Evolutionary conservation across 2,329 filamentous ascomycete genomes (phyloP), one percentile per base, ranked within the genome.

Genomic region (Apiospora malaysiana): DNA sequence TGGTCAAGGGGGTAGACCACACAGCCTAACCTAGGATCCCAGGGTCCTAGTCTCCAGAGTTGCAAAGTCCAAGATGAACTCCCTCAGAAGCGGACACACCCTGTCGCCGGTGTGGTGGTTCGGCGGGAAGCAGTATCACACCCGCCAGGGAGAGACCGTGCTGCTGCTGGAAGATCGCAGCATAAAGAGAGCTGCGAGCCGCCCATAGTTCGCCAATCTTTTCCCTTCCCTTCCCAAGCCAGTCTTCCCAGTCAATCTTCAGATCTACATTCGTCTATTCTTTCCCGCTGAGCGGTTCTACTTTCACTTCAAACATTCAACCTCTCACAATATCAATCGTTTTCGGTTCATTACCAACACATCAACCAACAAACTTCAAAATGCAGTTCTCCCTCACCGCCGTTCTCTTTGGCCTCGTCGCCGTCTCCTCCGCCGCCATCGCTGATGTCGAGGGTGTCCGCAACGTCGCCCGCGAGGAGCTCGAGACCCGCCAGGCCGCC

Each of bases 361-460:
- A 18, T n/a, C n/a, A n/a, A 45, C 63, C 12, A 21, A 59, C 23
- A 59, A 21, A 42, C 40, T 10, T 68, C 65, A 70, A 68, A 43
- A 70, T 70, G 69, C 69, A 70, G 37, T 59, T 68, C 69, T 68
- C 63, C 10, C 9, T 70, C n/a, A 43, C 47, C 37, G 67, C 45
- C 69, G 23, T 70, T 43, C 27, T 70, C 69, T 23, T 70, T 51
- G 65, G 65, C 65, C 46, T 71, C 12, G 59, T 63, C 12, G 70
- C 70, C 66, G 10, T 71, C n/a, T 47, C 70, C 16, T 71, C 70
- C 21, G 70, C 70, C 51, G 70, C 70, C 43, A 46, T 71, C 16
- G 66, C 51, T 45, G 70, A 71, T 23, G 51, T 68, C 27, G 70
- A 71, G 56, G 70, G 70, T 23, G 66, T 71, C 66, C 70, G 70